These are phyloP conservation scores for Neonothopanus nambi DNA, from an alignment of 1,284 basidiomycete species.

Conservation along the genomic window DNA sequence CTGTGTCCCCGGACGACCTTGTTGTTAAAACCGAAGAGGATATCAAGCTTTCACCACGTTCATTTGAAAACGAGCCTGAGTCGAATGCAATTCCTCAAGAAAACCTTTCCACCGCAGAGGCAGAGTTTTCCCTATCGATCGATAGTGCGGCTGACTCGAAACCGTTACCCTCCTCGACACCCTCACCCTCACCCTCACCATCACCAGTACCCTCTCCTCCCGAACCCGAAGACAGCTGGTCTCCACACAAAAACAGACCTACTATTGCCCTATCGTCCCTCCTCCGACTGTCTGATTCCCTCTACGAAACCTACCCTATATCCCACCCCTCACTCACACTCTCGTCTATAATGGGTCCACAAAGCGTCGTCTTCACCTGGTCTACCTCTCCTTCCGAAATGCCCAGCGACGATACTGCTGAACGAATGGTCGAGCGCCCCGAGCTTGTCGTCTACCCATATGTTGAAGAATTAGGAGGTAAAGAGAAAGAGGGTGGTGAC, in stretches of 20 bases:
- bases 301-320: slow-evolving; percentile 37
- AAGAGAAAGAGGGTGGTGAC: slow-evolving; percentile 25
- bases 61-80: background rate
- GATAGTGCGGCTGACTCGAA: background rate
- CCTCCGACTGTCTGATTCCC: slow-evolving; percentile 37
- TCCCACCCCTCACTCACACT: slow-evolving; percentile 34
- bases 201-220: slow-evolving; percentile 10
- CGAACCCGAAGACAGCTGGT: slow-evolving; percentile 3
- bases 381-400: slow-evolving; percentile 40
- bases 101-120: background rate
- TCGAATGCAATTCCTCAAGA: background rate
- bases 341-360: slow-evolving; percentile 69
- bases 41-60: background rate
- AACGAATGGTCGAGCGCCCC: slow-evolving; percentile 57
- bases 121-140: background rate
- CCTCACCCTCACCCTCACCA: slow-evolving; percentile 11
- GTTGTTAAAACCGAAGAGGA: background rate
- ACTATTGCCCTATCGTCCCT: slow-evolving; percentile 32
- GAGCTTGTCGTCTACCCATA: slow-evolving; percentile 57
- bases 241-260: slow-evolving; percentile 11
- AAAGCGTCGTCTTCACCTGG: slow-evolving; percentile 63
- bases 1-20: background rate
- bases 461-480: slow-evolving; percentile 36
- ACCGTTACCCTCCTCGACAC: background rate
- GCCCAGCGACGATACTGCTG: slow-evolving; percentile 57